Evolutionary conservation across 768 basidiomycete genomes (phyloP).

Genomic region (Suillus plorans): DNA sequence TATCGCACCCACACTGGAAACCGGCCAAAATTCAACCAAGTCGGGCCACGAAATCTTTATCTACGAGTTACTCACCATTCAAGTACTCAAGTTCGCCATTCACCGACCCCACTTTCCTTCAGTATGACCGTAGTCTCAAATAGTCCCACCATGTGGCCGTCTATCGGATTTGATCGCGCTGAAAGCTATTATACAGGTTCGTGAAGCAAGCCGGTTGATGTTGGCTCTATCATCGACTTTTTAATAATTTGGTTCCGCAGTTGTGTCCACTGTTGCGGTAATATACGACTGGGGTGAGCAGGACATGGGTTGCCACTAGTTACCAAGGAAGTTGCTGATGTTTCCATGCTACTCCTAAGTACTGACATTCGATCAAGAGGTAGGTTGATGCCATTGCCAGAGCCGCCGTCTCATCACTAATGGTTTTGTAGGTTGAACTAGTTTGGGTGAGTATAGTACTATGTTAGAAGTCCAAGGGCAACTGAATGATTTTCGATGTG

Average conservation of each 20-base stretch:
- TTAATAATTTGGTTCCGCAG: neutral
- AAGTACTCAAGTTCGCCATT: neutral
- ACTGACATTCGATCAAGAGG: conserved; percentile 1
- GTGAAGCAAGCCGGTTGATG: neutral
- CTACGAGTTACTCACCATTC: too few species aligned
- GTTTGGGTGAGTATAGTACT: neutral
- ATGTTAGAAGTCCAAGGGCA: neutral
- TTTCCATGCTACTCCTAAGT: neutral
- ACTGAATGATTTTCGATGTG: neutral
- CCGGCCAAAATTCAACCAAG: neutral
- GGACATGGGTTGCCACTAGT: neutral
- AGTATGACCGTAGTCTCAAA: neutral
- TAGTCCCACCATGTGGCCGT: neutral
- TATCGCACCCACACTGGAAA: too few species aligned
- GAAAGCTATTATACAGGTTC: neutral
- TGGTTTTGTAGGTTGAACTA: neutral
- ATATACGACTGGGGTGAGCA: conserved; percentile 1
- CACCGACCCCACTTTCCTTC: neutral
- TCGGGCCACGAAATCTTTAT: too few species aligned
- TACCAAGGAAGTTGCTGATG: neutral
- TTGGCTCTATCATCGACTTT: neutral
- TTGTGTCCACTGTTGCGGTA: neutral
- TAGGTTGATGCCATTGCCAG: neutral
- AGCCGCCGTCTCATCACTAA: neutral
- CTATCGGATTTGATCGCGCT: neutral